Percentiles rank a stretch among this genome's conserved stretches.
Evolutionary conservation across 305 asterid genomes (phyloP).

Genomic region (Fraxinus xanthoxyloides): DNA sequence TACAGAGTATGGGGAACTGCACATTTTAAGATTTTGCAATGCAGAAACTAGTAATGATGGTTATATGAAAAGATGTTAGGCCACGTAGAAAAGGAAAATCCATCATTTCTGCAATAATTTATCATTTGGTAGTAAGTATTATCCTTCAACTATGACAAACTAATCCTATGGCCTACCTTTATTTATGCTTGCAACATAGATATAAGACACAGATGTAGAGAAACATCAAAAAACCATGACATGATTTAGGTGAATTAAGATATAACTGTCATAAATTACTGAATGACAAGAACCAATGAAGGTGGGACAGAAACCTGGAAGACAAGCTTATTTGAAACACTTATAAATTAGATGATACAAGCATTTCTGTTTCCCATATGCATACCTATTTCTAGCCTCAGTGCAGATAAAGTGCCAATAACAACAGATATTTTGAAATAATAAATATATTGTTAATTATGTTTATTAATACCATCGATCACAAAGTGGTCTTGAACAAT

Average conservation of each 20-base stretch:
- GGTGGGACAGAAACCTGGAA: background rate
- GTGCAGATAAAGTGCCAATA: background rate
- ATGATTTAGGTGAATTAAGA: background rate
- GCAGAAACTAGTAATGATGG: background rate
- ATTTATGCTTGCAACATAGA: constrained; percentile 3
- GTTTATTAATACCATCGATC: background rate
- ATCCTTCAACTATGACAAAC: background rate
- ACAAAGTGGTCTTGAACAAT: background rate
- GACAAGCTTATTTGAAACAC: background rate
- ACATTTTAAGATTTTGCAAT: constrained; percentile 2
- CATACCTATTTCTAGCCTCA: background rate
- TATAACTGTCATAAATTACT: background rate
- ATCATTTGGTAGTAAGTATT: background rate
- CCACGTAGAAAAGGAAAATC: background rate
- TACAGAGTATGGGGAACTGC: constrained; percentile 11
- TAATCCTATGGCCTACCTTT: constrained; percentile 5
- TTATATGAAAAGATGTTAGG: background rate
- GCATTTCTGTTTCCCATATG: constrained; percentile 6
- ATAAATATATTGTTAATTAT: background rate
- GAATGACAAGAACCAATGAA: background rate
- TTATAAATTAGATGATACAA: background rate
- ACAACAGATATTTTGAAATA: background rate
- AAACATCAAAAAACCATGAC: background rate
- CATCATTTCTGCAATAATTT: constrained; percentile 3
- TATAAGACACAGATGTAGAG: background rate